Evolutionary conservation across 257 asterid species (phyloP).

Genomic region (Fraxinus cuspidata): DNA sequence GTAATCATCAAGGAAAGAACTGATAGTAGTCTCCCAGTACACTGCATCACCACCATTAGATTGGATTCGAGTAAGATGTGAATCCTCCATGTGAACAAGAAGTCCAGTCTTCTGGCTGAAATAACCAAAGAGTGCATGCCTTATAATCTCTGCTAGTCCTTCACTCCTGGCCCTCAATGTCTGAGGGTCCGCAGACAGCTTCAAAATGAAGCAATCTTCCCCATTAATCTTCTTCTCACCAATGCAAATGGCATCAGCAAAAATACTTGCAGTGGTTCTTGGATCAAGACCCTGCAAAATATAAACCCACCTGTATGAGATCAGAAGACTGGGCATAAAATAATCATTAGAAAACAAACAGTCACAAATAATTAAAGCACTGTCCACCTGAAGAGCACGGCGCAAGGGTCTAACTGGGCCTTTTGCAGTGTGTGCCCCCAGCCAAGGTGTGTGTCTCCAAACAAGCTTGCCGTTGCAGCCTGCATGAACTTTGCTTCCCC

Average conservation of each 20-base stretch:
- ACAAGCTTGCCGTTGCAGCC: constrained; percentile 27
- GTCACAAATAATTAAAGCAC: background rate
- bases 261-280: constrained; percentile 26
- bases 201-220: constrained; percentile 27
- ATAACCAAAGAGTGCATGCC: constrained; percentile 24
- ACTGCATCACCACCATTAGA: constrained; percentile 21
- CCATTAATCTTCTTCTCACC: constrained; percentile 28
- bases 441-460: constrained; percentile 29
- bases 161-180: constrained; percentile 27
- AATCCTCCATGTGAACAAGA: constrained; percentile 27
- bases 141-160: constrained; percentile 28
- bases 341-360: background rate
- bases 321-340: background rate
- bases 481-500: constrained; percentile 24
- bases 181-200: constrained; percentile 20
- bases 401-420: constrained; percentile 26
- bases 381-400: constrained; percentile 27
- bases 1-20: constrained; percentile 24
- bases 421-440: constrained; percentile 24
- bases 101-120: constrained; percentile 29
- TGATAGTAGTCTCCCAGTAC: constrained; percentile 26
- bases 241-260: constrained; percentile 26
- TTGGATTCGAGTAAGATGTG: constrained; percentile 30
- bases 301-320: background rate
- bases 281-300: constrained; percentile 28